Evolutionary conservation across 345 rosid genomes (phyloP), one percentile per base, ranked within the genome.

Genomic region (Salix caprea): DNA sequence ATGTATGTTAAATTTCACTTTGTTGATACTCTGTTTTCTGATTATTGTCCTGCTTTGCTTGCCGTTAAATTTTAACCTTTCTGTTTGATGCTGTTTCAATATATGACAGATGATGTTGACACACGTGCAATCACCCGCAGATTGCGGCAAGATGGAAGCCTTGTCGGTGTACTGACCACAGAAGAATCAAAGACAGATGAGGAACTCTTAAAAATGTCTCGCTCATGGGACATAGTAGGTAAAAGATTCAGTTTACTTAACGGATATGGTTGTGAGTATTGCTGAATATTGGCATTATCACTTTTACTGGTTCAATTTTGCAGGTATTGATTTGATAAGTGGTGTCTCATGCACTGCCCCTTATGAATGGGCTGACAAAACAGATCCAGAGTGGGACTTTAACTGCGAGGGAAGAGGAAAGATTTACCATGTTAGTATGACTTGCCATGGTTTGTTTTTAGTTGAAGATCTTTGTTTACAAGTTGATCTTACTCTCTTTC

Each of bases 51-150:
- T 56, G 12, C 34, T 60, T 65, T 75, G 14, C 19, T 70, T 68
- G 40, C 30, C 16, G 16, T 37, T 62, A 34, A 28, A 46, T 69
- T 64, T 56, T 23, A 4, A 68, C 46, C 70, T 72, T 50, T 79
- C 32, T 32, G 30, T 74, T 10, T 42, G 69, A 24, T 73, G 66
- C 64, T 56, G 42, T 69, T 77, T 46, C 37, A 9, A 32, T 67
- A 36, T 69, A 68, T 71, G 19, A 81, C 83, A 96, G 98, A 89
- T 89, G 98, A 96, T 85, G 93, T 92, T 74, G 98, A 96, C 77
- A 96, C 97, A 4, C 91, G 97, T 69, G 97, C 99, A 71, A 96
- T 96, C 77, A 96, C 98, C 65, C 90, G 94, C 36, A 87, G 98
- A 69, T 84, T 94, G 79, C 91, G 98, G 87, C 89, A 96, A 87